Conservation (phyloP, 83 land plant species). For the Thuja plicata region DNA sequence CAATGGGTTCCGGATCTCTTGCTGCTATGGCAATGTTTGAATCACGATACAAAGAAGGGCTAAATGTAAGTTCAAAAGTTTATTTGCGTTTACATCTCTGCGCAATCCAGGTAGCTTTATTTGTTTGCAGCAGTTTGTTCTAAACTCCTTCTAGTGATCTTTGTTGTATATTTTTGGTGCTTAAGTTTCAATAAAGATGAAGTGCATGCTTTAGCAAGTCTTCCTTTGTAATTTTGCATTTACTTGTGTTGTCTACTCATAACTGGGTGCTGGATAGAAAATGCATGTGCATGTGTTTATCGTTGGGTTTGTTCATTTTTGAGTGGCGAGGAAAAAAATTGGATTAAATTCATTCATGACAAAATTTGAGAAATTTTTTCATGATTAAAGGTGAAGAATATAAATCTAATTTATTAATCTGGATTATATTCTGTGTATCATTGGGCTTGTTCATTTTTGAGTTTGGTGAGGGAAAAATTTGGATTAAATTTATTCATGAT, state of each 20-base stretch:
- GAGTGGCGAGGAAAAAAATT: too few species aligned
- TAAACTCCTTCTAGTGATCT: neutral
- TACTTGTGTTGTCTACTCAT: neutral
- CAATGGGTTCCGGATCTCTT: slow-evolving; percentile 99
- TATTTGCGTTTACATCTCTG: neutral
- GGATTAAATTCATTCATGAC: too few species aligned
- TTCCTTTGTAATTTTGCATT: neutral
- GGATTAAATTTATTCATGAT: too few species aligned
- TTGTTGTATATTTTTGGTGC: neutral
- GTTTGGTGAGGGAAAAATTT: too few species aligned
- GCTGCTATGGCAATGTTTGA: slow-evolving; percentile 98
- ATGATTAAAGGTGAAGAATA: too few species aligned
- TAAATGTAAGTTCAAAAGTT: slow-evolving; percentile 62
- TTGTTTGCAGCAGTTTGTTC: neutral
- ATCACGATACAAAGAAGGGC: slow-evolving; percentile 82
- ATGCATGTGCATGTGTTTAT: too few species aligned
- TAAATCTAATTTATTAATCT: too few species aligned
- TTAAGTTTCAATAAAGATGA: neutral
- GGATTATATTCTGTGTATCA: too few species aligned
- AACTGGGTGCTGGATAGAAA: neutral
- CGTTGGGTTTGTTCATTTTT: neutral
- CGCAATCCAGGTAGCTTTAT: neutral
- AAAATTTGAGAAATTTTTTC: too few species aligned
- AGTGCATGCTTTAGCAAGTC: neutral
- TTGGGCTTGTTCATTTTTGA: too few species aligned